Base-by-base conservation (phyloP, 345 rosid genomes). In the Boechera retrofracta region DNA sequence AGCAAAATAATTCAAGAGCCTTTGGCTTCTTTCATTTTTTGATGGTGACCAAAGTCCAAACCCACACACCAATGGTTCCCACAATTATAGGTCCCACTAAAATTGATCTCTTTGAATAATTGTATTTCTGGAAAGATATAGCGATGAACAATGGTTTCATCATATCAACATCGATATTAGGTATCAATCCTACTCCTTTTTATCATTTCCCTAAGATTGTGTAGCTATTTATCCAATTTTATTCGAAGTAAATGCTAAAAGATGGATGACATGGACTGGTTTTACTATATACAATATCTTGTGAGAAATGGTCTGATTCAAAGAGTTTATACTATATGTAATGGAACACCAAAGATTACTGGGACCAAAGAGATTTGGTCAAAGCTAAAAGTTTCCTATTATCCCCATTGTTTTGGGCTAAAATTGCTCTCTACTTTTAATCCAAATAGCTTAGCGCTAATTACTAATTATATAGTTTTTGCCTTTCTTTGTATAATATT, bases 381-480 rank as follows among this genome's bases (percentile, higher is more conserved):
- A 76, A 69, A 69, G 70, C 75, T 60, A 68, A 60, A 76, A 60
- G 52, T 57, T 45, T 6, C 9, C 21, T 35, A 36, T 1, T 56
- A 58, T 35, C 60, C 74, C 74, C 61, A 59, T 59, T 60, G 73
- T 76, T 76, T 76, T 60, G 28, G 79, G 55, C 67, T 76, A 61
- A 76, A 51, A 11, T 60, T 69, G 69, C 80, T 76, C 80, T 76
- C 80, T 31, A 39, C 68, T 68, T 49, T 39, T 44, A 39, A 60
- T 76, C 36, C 74, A 68, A 38, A 51, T 16, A 60, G 18, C 35
- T 52, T 73, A 68, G 7, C 29, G 10, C 28, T 51, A 15, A 69
- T 48, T 24, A 21, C 28, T 29, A 49, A 75, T 26, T 35, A 32
- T 73, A 71, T 72, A 18, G 1, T 4, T 64, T 45, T 62, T 56